Base-by-base conservation (phyloP, 1,139 yeast species). In the Candida labiduridarum region DNA sequence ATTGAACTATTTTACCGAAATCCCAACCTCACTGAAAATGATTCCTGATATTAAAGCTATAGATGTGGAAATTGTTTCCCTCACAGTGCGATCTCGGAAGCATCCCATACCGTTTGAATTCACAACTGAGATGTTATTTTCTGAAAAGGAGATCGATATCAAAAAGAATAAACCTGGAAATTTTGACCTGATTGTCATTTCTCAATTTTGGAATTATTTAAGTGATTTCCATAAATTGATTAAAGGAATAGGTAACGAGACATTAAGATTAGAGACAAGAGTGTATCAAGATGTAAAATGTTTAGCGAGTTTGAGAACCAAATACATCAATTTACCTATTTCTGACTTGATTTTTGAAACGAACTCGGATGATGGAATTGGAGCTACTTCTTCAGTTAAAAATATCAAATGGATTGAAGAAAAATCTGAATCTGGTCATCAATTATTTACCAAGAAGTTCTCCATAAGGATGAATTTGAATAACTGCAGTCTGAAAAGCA, bases 61-160 rank as follows among this genome's bases (percentile, higher is more conserved):
- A 2, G 59, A 60, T 15, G 63, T 71, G 2, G 80, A 76, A 49
- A 58, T 76, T 46, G 70, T 71, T 16, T 72, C 63, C 2, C 64
- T 69, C n/a, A 72, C 79, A 0, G 60, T 74, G 8, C 59, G 71
- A 44, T 70, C 79, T 0, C 63, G 61, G 16, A 72, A 68, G 47
- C 64, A 74, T 47, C 63, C 61, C 4, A 69, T 76, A 6, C 80
- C 81, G 0, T 62, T 76, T 4, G 80, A 76, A 47, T 62, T 76
- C 51, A 71, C 69, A 49, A 76, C 73, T 49, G 79, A 73, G 27
- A 66, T 74, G 67, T 71, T 74, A 51, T 71, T 74, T 55, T 54
- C 59, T 15, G 69, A 66, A 42, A 63, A 66, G 19, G 61, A 60
- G 39, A 55, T 62, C 7, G 67, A 64, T 10, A 40, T 53, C 11